A percentile compares a stretch with the other conserved stretches of the same genome.
Evolutionary conservation across 352 stramenopile species (phyloP).

Genomic region (Globisporangium radiosum): DNA sequence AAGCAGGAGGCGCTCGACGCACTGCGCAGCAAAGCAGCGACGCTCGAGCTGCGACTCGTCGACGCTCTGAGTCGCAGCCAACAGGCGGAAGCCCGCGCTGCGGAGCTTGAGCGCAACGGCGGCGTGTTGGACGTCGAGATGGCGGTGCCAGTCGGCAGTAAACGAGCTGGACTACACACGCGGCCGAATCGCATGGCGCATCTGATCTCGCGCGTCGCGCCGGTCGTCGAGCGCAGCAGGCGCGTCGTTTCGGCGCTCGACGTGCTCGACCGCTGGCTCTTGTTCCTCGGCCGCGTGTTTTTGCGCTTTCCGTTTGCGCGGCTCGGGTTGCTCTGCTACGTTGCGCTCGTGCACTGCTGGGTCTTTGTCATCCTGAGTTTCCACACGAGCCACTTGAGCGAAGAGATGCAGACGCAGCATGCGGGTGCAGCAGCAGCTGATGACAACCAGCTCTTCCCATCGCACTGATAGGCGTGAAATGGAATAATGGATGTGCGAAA

Average conservation of each 20-base stretch:
- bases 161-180: slow-evolving; percentile 20
- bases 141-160: slow-evolving; percentile 37
- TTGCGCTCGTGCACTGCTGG: slow-evolving; percentile 80
- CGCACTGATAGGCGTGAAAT: slow-evolving; percentile 1
- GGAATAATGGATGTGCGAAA: background rate
- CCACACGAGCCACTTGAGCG: slow-evolving; percentile 80
- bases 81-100: slow-evolving; percentile 49
- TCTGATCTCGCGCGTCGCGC: slow-evolving; percentile 54
- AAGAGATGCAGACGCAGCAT: slow-evolving; percentile 52
- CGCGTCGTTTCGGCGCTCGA: slow-evolving; percentile 59
- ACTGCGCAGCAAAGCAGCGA: slow-evolving; percentile 55
- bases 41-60: slow-evolving; percentile 61
- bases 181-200: slow-evolving; percentile 62
- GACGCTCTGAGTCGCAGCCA: slow-evolving; percentile 39
- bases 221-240: slow-evolving; percentile 62
- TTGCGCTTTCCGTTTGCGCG: slow-evolving; percentile 67
- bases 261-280: slow-evolving; percentile 62
- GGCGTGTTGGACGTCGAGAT: slow-evolving; percentile 65
- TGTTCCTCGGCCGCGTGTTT: slow-evolving; percentile 78
- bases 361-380: slow-evolving; percentile 83
- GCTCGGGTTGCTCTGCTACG: slow-evolving; percentile 67
- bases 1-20: slow-evolving; percentile 79
- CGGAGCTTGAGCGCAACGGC: slow-evolving; percentile 59
- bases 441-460: slow-evolving; percentile 4
- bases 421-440: slow-evolving; percentile 16